Evolutionary conservation across 495 filamentous ascomycete genomes (phyloP), one percentile per base, ranked within the genome.

Genomic region (Penicillium canariense): DNA sequence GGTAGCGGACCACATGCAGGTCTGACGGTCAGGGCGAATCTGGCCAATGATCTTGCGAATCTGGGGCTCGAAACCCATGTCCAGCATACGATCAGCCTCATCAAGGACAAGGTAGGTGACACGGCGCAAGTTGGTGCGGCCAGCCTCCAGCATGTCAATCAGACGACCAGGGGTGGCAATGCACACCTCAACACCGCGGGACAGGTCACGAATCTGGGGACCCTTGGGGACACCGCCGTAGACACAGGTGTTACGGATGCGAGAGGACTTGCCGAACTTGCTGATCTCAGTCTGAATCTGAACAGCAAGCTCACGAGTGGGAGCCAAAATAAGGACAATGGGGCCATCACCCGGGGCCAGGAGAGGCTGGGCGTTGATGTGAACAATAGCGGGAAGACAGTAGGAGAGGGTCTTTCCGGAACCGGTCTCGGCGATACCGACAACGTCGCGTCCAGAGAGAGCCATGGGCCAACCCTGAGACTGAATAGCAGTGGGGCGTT

Each of bases 51-150:
- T 96, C 82, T 96, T 96, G 75, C 91, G 87, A 66, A 98, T 97
- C 73, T 98, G 94, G 63, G 94, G 94, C 80, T 98, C 94, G 81
- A 98, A 98, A 87, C 94, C 94, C 94, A 98, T 97, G 78, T 98
- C 94, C 77, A 98, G 80, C 94, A 98, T 97, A 73, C 95, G 95
- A 80, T 98, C 94, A 69, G 94, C 94, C 82, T 98, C 94, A 63
- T 98, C 94, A 32, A 98, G 87, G 56, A 98, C 91, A 30, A 98
- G 84, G 70, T 97, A 98, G 20, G 94, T 98, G 51, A 98, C 92
- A 74, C 94, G 94, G 52, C 94, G 91, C 55, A 98, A 87, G 77
- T 98, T 98, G 60, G 94, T 98, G 74, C 95, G 96, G 62, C 91
- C 91, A 60, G 89, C 87, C 72, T 98, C 94, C 31, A 98, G 79